Evolutionary conservation across 2,329 filamentous ascomycete species (phyloP), one percentile per base, ranked within the genome.

Genomic region (Colletotrichum siamense): DNA sequence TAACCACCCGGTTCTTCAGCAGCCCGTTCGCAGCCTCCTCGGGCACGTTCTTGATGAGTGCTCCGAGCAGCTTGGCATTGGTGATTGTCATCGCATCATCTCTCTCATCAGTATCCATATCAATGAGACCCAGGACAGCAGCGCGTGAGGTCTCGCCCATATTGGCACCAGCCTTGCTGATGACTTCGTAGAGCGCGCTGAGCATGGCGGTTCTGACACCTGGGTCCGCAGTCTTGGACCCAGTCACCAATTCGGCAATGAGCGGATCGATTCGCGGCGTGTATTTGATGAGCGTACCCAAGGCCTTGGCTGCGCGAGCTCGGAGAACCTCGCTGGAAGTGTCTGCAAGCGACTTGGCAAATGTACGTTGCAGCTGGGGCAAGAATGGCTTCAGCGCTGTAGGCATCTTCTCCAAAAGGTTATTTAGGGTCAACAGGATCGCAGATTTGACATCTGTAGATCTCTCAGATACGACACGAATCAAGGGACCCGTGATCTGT

Each of bases 191-290:
- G 62, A 99, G 87, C 5, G 97, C 97, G 88, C 98, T 98, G 81
- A 99, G 90, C 97, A 99, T 99, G 32, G 97, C 97, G 79, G 94
- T 97, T 85, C 92, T 95, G 78, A 99, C 97, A 62, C 96, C 96
- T 8, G 92, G 83, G 82, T 99, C 96, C 3, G 92, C 87, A 0
- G 97, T 99, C 88, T 96, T 98, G 30, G 96, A 97, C 63, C 97
- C 97, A n/a, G 97, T 95, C 24, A 99, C 96, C 64, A 99, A 90
- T 86, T 99, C 97, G 77, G 91, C 88, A 79, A 99, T 98, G 71
- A 99, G 90, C 67, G 98, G 97, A 85, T 99, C 98, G 28, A 99
- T 95, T 82, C 98, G 93, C 30, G 97, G 96, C 1, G 96, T 99
- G 82, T 98, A 92, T 77, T 96, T 98, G 87, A 99, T 99, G 77